Percentiles rank a stretch among this genome's conserved stretches.
phyloP scores from a whole-genome alignment of 768 basidiomycete species.

The Tricholoma sp. region DNA sequence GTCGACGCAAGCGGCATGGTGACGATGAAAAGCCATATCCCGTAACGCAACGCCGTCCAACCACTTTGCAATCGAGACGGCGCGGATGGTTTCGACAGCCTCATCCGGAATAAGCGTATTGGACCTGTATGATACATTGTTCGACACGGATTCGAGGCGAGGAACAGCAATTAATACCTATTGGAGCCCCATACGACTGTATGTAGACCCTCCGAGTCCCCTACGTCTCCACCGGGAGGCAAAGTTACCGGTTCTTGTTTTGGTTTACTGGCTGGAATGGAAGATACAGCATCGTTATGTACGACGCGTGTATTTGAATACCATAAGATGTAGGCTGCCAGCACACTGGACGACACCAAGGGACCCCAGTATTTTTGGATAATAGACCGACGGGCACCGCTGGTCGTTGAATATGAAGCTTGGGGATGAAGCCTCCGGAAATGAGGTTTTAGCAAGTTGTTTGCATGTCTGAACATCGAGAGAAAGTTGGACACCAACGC shows the following conservation, averaged over 20 bases:
- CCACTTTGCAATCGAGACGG: slow-evolving; percentile 50
- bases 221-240: slow-evolving; percentile 9
- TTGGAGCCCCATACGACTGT: slow-evolving; percentile 76
- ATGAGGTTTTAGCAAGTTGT: slow-evolving; percentile 16
- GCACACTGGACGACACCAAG: slow-evolving; percentile 23
- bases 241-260: slow-evolving; percentile 7
- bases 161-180: slow-evolving; percentile 34
- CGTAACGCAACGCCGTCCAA: slow-evolving; percentile 66
- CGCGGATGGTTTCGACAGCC: slow-evolving; percentile 36
- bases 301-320: slow-evolving; percentile 28
- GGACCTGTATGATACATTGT: slow-evolving; percentile 29
- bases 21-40: slow-evolving; percentile 63
- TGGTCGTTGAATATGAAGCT: slow-evolving; percentile 15
- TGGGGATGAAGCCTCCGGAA: slow-evolving; percentile 21
- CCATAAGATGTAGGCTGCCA: slow-evolving; percentile 34
- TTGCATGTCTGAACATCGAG: slow-evolving; percentile 26
- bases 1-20: slow-evolving; percentile 73
- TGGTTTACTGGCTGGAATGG: slow-evolving; percentile 6
- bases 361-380: no score
- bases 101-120: slow-evolving; percentile 37
- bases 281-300: slow-evolving; percentile 23
- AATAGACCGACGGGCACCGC: slow-evolving; percentile 10
- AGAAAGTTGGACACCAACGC: neutral
- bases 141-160: neutral
- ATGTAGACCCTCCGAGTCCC: slow-evolving; percentile 30